phyloP scores from a whole-genome alignment of 192 early-diverging fungal species.

The Mortierella antarctica region DNA sequence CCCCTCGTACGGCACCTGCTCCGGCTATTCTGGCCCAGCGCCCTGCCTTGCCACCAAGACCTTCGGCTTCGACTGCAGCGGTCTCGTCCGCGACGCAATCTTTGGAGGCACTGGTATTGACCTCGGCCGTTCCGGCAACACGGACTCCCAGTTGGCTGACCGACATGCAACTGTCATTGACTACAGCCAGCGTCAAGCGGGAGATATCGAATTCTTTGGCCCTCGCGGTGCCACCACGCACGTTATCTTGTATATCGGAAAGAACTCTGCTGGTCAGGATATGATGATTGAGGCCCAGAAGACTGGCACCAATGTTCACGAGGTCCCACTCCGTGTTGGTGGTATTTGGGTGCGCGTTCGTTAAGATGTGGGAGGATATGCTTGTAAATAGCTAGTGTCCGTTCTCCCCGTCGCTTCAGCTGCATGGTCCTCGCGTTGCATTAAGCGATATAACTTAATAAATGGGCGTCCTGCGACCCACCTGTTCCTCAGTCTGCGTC shows the following conservation, averaged over 20 bases:
- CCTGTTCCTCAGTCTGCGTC: too few species aligned
- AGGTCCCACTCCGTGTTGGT: constrained; percentile 1
- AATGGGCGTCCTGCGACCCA: too few species aligned
- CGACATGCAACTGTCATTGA: not conserved
- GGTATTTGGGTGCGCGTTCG: constrained; percentile 1
- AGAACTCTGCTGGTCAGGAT: constrained; percentile 8
- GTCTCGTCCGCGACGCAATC: constrained; percentile 6
- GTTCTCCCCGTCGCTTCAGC: too few species aligned
- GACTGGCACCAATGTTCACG: constrained; percentile 7
- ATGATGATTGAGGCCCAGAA: constrained; percentile 8
- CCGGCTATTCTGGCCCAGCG: not conserved
- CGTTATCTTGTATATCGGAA: constrained; percentile 8
- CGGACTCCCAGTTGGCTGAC: not conserved
- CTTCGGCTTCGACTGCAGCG: constrained; percentile 12
- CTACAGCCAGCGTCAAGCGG: not conserved
- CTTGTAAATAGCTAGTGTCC: too few species aligned
- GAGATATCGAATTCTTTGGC: constrained; percentile 14
- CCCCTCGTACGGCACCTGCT: not conserved
- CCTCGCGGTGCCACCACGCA: not conserved
- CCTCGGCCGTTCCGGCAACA: constrained; percentile 4
- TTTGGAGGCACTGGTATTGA: not conserved
- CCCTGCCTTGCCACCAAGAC: constrained; percentile 3
- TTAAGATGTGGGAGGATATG: not conserved
- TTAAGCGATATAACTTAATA: too few species aligned
- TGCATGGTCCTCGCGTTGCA: too few species aligned